phyloP scores from a whole-genome alignment of 805 yeast species.

The Ogataea chonburiensis region DNA sequence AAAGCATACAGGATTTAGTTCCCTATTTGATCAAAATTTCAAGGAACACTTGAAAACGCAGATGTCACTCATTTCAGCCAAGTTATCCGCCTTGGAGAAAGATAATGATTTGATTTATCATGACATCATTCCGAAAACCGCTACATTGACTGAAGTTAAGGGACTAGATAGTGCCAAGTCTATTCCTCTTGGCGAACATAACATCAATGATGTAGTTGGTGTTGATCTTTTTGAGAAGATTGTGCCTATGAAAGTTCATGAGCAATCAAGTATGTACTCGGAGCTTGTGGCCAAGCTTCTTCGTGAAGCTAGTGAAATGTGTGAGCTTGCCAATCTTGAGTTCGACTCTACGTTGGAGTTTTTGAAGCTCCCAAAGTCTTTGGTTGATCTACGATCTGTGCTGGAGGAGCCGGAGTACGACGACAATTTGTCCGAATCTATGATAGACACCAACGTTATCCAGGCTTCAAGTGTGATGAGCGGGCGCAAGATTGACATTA shows the following conservation, averaged over 20 bases:
- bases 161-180: conserved; percentile 68
- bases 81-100: conserved; percentile 49
- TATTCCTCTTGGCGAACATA: conserved; percentile 48
- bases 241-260: conserved; percentile 84
- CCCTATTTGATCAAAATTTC: conserved; percentile 27
- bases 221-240: conserved; percentile 70
- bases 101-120: conserved; percentile 93
- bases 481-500: conserved; percentile 27
- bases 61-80: conserved; percentile 21
- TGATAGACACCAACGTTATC: conserved; percentile 41
- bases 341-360: conserved; percentile 76
- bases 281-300: conserved; percentile 82
- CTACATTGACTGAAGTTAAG: conserved; percentile 62
- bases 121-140: conserved; percentile 62
- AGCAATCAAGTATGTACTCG: conserved; percentile 80
- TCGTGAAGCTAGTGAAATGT: conserved; percentile 69
- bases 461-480: conserved; percentile 39
- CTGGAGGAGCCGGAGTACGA: conserved; percentile 22
- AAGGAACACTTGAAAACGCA: conserved; percentile 32
- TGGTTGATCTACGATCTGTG: conserved; percentile 50
- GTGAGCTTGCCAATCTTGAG: conserved; percentile 78
- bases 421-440: conserved; percentile 26
- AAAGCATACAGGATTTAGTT: conserved; percentile 21
- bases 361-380: conserved; percentile 68
- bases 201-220: conserved; percentile 46